Evolutionary conservation across 495 filamentous ascomycete species (phyloP), one percentile per base, ranked within the genome.

Genomic region (Coniosporium apollinis): DNA sequence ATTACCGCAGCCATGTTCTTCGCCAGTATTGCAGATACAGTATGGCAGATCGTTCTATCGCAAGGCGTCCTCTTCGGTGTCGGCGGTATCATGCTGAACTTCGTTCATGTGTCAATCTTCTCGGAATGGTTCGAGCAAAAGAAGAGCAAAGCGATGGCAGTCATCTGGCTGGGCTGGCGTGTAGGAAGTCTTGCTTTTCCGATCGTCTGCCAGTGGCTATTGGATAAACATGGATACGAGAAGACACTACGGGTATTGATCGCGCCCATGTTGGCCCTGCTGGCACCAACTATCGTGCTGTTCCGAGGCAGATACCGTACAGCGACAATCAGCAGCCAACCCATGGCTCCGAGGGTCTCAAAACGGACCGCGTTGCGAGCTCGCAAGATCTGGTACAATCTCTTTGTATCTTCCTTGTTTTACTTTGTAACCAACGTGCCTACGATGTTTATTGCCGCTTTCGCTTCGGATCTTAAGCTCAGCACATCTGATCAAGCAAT

Each of bases 121-220:
- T 39, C 41, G 8, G 41, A 44, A 22, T 44, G 41, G 30, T 44
- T 44, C 11, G 37, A 44, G 20, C 40, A 41, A 10, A 44, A 36
- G 30, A 28, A 39, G 20, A 32, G 41, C 4, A 29, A 39, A 19
- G 41, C 41, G 21, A 41, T 44, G 41, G 38, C 30, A 20, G 16
- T 34, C 5, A 44, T 44, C 31, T 41, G 41, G 41, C 36, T 44
- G 30, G 41, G 41, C 1, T 44, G 33, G 19, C 26, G 41, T 16
- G 37, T 35, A 28, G 41, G 41, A 22, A 37, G 21, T 30, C 19
- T 44, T 22, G 41, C 14, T 5, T 44, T 44, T 30, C 37, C 41
- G 4, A 19, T 42, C 7, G 33, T 44, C 20, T 44, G 41, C 21
- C 37, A 40, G 8, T 44, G 41, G 41, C 31, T 44, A 5, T 37